Evolutionary conservation across 768 basidiomycete genomes (phyloP), one percentile per base, ranked within the genome.

Genomic region (Amanita thiersii): DNA sequence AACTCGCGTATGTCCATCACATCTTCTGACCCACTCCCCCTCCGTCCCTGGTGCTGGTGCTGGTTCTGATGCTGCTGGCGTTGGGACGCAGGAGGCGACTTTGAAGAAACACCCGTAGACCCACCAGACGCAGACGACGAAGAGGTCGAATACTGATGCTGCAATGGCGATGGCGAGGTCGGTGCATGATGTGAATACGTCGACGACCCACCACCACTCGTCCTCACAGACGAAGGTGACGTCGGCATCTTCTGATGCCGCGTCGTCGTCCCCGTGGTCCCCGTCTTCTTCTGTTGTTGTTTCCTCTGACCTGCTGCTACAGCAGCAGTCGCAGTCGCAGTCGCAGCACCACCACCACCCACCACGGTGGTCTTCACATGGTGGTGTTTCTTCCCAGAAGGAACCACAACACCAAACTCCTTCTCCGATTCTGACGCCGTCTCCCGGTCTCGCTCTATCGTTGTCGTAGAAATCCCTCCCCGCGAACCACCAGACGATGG

Each of bases 161-260:
- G 79, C 2, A 83, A 59, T 7, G 81, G 82, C 0, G 77, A 79
- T 2, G 82, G 81, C 0, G 80, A 75, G 7, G 69, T 43, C 0
- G 79, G 75, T 0, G 72, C 68, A 43, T 80, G 77, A 40, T 77
- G 72, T 4, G 65, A 68, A 38, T 65, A 61, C 10, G 59, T 69
- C 4, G 80, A 81, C 0, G 74, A 75, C 9, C 24, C n/a, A n/a
- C n/a, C n/a, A 30, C 9, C 29, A 2, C 66, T 68, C 0, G 77
- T 76, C 18, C 66, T 57, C 11, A 64, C 52, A n/a, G 75, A 74
- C 1, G 75, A 72, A 0, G 77, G 72, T 0, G 74, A 75, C 0
- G 71, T 66, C 0, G 73, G 70, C 1, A 49, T 42, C 28, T 65
- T 60, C 1, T 63, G 49, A 39, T 71, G 64, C 23, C 53, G 51